Evolutionary conservation across 345 rosid genomes (phyloP).

Genomic region (Melastoma malabathricum): DNA sequence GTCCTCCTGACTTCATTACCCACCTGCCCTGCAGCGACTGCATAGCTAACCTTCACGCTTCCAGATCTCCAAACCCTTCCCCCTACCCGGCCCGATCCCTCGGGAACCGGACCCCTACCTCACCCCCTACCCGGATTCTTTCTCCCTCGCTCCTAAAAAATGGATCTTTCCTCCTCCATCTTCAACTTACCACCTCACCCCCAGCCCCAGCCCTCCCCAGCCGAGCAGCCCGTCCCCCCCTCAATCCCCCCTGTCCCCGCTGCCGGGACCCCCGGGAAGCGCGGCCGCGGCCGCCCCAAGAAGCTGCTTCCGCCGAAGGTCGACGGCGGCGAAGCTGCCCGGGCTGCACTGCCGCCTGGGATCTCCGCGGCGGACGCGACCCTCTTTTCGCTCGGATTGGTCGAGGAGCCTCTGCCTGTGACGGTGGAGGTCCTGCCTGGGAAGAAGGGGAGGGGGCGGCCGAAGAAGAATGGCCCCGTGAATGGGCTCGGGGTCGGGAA

Average conservation of each 20-base stretch:
- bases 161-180: too few relatives aligned
- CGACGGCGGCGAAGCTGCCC: neutral
- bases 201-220: too few relatives aligned
- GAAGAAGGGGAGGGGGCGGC: constrained; percentile 32
- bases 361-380: neutral
- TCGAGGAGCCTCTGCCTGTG: neutral
- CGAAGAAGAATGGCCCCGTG: constrained; percentile 7
- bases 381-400: neutral
- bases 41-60: neutral
- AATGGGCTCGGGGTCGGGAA: neutral
- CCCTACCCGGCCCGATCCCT: too few relatives aligned
- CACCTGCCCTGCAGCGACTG: too few relatives aligned
- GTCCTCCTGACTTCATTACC: too few relatives aligned
- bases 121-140: too few relatives aligned
- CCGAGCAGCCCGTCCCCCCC: neutral
- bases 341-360: constrained; percentile 1
- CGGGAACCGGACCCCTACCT: too few relatives aligned
- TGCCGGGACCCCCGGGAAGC: constrained; percentile 26
- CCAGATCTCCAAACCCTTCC: neutral
- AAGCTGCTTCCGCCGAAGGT: neutral
- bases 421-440: constrained; percentile 7
- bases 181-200: too few relatives aligned
- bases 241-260: constrained; percentile 2
- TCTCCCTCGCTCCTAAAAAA: too few relatives aligned
- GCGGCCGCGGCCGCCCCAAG: constrained; percentile 9